A percentile compares a stretch with the other conserved stretches of the same genome.
These are phyloP conservation scores for Pneumocystis murina DNA, from an alignment of 1,139 yeast genomes.

Conservation along the genomic window DNA sequence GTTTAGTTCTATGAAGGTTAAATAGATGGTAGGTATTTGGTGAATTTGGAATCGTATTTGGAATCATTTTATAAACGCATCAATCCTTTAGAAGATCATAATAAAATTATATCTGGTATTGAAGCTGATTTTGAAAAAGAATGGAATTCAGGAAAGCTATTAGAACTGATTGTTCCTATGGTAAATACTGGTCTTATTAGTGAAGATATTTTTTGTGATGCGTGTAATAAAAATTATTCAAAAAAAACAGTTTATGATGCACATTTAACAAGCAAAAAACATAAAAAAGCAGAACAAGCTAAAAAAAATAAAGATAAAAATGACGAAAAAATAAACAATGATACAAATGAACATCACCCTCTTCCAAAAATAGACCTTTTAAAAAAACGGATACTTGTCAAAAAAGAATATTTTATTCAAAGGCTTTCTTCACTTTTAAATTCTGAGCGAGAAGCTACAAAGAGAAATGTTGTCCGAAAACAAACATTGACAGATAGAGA, in stretches of 20 bases:
- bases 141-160: constrained; percentile 15
- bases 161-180: background rate
- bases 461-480: constrained; percentile 48
- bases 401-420: constrained; percentile 27
- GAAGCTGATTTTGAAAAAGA: constrained; percentile 24
- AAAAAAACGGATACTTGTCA: constrained; percentile 14
- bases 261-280: constrained; percentile 68
- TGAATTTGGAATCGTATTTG: constrained; percentile 34
- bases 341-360: background rate
- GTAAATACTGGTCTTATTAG: constrained; percentile 8
- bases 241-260: constrained; percentile 50
- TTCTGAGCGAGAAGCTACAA: constrained; percentile 36
- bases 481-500: constrained; percentile 65
- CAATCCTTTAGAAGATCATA: constrained; percentile 38
- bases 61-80: constrained; percentile 31
- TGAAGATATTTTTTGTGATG: constrained; percentile 36
- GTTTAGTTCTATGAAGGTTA: background rate
- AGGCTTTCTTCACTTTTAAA: constrained; percentile 27
- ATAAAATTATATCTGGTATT: constrained; percentile 25
- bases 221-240: constrained; percentile 52
- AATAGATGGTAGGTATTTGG: constrained; percentile 25
- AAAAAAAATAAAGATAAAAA: background rate
- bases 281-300: constrained; percentile 29
- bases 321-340: background rate
- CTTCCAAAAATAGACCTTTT: constrained; percentile 2